phyloP scores from a whole-genome alignment of 495 filamentous ascomycete genomes.

The Penicillium bialowiezense region DNA sequence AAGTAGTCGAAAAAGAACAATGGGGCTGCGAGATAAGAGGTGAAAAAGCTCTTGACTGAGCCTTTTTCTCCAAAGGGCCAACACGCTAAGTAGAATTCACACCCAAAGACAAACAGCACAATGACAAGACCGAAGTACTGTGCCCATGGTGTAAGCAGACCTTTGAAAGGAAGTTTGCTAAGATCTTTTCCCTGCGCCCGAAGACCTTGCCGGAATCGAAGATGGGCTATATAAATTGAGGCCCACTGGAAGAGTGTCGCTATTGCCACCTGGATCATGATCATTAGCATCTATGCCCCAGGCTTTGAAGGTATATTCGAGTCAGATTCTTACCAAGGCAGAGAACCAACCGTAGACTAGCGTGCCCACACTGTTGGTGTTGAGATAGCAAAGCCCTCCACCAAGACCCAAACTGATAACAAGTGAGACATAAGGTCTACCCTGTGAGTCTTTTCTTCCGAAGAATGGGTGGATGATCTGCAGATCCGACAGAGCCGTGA shows the following conservation, averaged over 20 bases:
- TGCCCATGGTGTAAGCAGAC: constrained; percentile 56
- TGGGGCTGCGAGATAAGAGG: constrained; percentile 28
- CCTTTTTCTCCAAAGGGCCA: constrained; percentile 31
- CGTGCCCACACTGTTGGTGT: constrained; percentile 19
- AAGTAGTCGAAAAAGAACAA: constrained; percentile 29
- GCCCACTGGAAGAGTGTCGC: constrained; percentile 43
- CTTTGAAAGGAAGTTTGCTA: constrained; percentile 53
- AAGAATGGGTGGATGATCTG: constrained; percentile 25
- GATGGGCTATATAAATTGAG: constrained; percentile 59
- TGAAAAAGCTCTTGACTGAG: constrained; percentile 27
- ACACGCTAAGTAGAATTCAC: constrained; percentile 54
- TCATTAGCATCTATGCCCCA: background rate
- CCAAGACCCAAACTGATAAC: constrained; percentile 21
- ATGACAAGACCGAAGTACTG: constrained; percentile 55
- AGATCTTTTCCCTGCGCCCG: constrained; percentile 50
- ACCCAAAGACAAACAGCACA: constrained; percentile 59
- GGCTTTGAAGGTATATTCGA: no score
- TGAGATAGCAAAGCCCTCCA: constrained; percentile 27
- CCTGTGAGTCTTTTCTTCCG: constrained; percentile 24
- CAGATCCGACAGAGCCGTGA: constrained; percentile 26
- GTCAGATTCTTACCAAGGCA: constrained; percentile 22
- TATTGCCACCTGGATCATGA: constrained; percentile 19
- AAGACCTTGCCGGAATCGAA: constrained; percentile 58
- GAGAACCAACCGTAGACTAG: constrained; percentile 30
- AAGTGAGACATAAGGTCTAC: constrained; percentile 22